phyloP scores from a whole-genome alignment of 352 stramenopile species.

The Phytophthora quininea region DNA sequence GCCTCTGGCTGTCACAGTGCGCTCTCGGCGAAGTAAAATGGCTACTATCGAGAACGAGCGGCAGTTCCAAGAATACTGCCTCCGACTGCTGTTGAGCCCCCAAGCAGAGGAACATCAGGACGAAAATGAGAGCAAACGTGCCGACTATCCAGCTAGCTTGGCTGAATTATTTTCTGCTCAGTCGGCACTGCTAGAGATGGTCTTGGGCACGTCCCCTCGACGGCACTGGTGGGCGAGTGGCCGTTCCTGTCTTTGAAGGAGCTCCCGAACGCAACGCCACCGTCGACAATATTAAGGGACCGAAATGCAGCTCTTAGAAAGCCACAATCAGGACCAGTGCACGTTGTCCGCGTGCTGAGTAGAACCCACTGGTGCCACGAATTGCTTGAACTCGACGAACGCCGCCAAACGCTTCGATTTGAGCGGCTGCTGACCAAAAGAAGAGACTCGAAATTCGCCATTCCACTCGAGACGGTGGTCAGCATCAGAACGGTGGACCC shows the following conservation, averaged over 20 bases:
- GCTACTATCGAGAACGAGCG: slow-evolving; percentile 46
- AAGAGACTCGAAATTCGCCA: slow-evolving; percentile 31
- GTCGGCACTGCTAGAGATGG: slow-evolving; percentile 9
- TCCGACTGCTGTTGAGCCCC: slow-evolving; percentile 24
- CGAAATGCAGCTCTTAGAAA: no score
- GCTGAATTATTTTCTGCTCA: slow-evolving; percentile 3
- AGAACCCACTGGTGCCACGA: slow-evolving; percentile 55
- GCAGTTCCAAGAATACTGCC: slow-evolving; percentile 46
- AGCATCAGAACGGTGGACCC: slow-evolving; percentile 20
- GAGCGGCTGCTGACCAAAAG: slow-evolving; percentile 48
- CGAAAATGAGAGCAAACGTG: no score
- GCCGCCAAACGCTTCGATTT: slow-evolving; percentile 43
- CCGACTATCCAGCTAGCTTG: no score
- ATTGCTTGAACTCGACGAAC: slow-evolving; percentile 55
- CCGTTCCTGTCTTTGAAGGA: slow-evolving; percentile 1
- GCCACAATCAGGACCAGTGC: slow-evolving; percentile 13
- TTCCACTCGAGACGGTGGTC: slow-evolving; percentile 42
- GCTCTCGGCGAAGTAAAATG: slow-evolving; percentile 34
- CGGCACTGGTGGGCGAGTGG: slow-evolving; percentile 10
- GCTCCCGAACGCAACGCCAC: background rate
- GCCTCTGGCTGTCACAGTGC: slow-evolving; percentile 46
- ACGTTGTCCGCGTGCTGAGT: slow-evolving; percentile 50
- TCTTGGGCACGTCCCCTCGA: background rate
- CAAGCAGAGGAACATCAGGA: background rate
- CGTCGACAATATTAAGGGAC: no score